Evolutionary conservation across 208 protist genomes (phyloP).

Genomic region (Leishmania martiniquensis): DNA sequence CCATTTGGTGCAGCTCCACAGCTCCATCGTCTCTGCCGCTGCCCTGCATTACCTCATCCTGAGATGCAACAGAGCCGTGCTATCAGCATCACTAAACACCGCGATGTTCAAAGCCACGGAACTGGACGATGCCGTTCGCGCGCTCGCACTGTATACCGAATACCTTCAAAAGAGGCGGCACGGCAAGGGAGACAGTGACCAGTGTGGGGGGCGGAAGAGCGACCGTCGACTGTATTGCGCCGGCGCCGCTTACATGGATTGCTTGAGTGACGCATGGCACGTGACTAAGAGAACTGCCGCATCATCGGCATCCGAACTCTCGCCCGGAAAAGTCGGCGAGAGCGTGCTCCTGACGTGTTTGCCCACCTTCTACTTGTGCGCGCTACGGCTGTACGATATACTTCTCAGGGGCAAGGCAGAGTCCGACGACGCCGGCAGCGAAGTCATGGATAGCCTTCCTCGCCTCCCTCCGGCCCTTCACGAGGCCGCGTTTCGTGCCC

Average conservation of each 20-base stretch:
- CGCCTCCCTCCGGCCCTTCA: neutral
- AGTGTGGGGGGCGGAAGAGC: neutral
- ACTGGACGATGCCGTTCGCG: neutral
- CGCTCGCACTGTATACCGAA: neutral
- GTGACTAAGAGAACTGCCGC: neutral
- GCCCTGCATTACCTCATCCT: slow-evolving; percentile 6
- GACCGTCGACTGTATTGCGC: neutral
- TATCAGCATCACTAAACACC: too few species aligned
- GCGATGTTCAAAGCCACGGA: neutral
- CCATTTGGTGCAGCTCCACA: too few species aligned
- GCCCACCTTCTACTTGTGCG: neutral
- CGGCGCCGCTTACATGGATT: neutral
- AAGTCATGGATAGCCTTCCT: neutral
- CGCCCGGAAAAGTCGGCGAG: neutral
- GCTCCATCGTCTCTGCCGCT: neutral
- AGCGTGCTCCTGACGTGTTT: neutral
- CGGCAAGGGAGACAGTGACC: neutral
- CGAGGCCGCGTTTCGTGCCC: neutral
- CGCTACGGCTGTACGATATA: neutral
- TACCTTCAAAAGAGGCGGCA: neutral
- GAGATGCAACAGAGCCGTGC: neutral
- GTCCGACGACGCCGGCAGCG: neutral
- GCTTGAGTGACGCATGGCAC: neutral
- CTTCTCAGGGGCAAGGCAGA: neutral
- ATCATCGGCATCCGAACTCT: neutral